These are phyloP conservation scores for Aspergillus persii DNA, from an alignment of 2,329 filamentous ascomycete genomes.

Conservation along the genomic window DNA sequence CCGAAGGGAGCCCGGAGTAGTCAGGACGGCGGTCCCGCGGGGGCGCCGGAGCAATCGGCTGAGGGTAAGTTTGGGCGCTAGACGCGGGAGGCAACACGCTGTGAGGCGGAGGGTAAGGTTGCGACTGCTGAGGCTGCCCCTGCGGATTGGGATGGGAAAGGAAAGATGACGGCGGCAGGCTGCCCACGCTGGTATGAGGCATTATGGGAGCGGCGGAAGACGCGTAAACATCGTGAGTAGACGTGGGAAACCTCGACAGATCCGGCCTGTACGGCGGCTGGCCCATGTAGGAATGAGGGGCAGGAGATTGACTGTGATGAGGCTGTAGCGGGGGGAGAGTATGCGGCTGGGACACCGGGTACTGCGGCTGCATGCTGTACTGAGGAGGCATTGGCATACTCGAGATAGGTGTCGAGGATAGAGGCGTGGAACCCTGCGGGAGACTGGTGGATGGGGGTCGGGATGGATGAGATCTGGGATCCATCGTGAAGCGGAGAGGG, in stretches of 20 bases:
- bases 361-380: constrained; percentile 48
- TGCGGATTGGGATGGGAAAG: constrained; percentile 41
- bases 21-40: constrained; percentile 48
- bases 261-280: constrained; percentile 44
- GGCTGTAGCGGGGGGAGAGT: constrained; percentile 48
- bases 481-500: constrained; percentile 31
- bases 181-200: constrained; percentile 42
- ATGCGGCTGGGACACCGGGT: constrained; percentile 43
- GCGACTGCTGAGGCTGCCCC: constrained; percentile 38
- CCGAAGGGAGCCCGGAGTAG: constrained; percentile 69
- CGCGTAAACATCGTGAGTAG: constrained; percentile 44
- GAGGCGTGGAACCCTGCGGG: constrained; percentile 44
- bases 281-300: constrained; percentile 41
- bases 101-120: constrained; percentile 40
- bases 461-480: constrained; percentile 45
- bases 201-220: constrained; percentile 42
- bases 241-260: constrained; percentile 42
- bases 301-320: constrained; percentile 45
- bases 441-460: constrained; percentile 45
- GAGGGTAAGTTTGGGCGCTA: constrained; percentile 66
- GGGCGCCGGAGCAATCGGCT: constrained; percentile 73
- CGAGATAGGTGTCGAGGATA: constrained; percentile 45
- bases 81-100: constrained; percentile 66
- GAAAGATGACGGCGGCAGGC: constrained; percentile 43
- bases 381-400: constrained; percentile 48